Percentiles rank a stretch among this genome's conserved stretches.
Conservation (phyloP, 1,284 basidiomycete species). For the Malassezia nana region DNA sequence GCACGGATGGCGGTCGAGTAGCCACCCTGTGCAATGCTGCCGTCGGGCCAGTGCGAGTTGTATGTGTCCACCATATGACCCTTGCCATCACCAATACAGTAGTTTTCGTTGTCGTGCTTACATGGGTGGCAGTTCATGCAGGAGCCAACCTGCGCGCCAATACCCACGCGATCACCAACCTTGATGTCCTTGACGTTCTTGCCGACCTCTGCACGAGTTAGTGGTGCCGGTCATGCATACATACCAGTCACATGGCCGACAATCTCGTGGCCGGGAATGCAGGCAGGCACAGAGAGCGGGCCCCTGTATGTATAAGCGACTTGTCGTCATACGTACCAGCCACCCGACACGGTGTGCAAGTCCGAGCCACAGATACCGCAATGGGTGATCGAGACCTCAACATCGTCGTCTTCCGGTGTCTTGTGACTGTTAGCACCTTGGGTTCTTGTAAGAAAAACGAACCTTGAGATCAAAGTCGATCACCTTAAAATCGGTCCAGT, state of each 20-base stretch:
- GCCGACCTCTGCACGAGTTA: constrained; percentile 28
- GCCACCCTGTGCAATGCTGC: constrained; percentile 55
- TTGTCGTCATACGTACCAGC: constrained; percentile 21
- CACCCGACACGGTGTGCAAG: constrained; percentile 38
- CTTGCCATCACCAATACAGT: constrained; percentile 32
- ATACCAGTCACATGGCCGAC: constrained; percentile 54
- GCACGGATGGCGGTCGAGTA: constrained; percentile 61
- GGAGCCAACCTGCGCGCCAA: constrained; percentile 57
- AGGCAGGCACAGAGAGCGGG: constrained; percentile 37
- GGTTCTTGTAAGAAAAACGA: background rate
- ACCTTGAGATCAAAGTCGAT: constrained; percentile 44
- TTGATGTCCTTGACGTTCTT: constrained; percentile 56
- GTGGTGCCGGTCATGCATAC: background rate
- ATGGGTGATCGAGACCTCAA: constrained; percentile 39
- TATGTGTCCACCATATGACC: constrained; percentile 48
- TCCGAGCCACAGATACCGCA: constrained; percentile 39
- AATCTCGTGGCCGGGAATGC: constrained; percentile 57
- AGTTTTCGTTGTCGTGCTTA: constrained; percentile 48
- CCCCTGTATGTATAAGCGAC: constrained; percentile 19
- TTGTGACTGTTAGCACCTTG: background rate
- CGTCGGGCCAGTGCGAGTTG: constrained; percentile 54
- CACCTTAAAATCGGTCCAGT: constrained; percentile 47
- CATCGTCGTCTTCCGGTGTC: constrained; percentile 34
- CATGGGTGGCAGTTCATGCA: constrained; percentile 53
- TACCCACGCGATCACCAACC: constrained; percentile 59